Base-by-base conservation (phyloP, 2,329 filamentous ascomycete species). In the Paecilomyces fulvus region DNA sequence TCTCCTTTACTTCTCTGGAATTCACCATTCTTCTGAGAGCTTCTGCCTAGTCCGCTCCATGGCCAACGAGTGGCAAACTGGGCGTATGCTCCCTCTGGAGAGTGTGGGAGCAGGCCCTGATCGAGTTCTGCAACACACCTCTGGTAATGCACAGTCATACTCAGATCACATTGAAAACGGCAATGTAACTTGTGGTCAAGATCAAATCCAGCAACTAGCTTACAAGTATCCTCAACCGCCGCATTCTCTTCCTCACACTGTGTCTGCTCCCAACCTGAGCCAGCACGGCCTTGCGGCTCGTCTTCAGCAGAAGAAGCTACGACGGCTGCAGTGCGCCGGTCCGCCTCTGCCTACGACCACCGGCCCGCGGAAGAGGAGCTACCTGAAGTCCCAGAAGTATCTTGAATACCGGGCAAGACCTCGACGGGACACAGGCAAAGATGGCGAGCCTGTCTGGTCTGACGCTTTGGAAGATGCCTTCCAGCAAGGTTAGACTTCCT, bases 401-500 rank as follows among this genome's bases (percentile, higher is more conserved):
- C 61, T 73, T 50, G 70, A 74, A 58, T 78, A 78, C 60, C 66
- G 74, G 50, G 66, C 68, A 55, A 70, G 74, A 30, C 75, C 75
- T 60, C 70, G 72, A 53, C 69, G 73, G 50, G 71, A 76, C 56
- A 73, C 71, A 57, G 73, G 72, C 28, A 73, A 75, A 57, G 72
- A 75, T 64, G 72, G 70, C 9, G 74, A 75, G 56, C 67, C 72
- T 23, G 72, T 75, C 21, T 79, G 76, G 76, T 73, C 75, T 23
- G 75, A 77, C 61, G 66, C 70, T 55, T 64, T 77, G 52, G 76
- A 79, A 60, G 73, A 76, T 63, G 75, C 76, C 33, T 78, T 79
- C 60, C 75, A 77, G 60, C 72, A 77, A 63, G 76, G 76, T 77
- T 61, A 65, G 64, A 43, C 14, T 55, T 55, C 56, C 31, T 46